Percentiles rank a stretch among this genome's conserved stretches.
These are phyloP conservation scores for Grammothele lineata DNA, from an alignment of 768 basidiomycete genomes.

Conservation along the genomic window DNA sequence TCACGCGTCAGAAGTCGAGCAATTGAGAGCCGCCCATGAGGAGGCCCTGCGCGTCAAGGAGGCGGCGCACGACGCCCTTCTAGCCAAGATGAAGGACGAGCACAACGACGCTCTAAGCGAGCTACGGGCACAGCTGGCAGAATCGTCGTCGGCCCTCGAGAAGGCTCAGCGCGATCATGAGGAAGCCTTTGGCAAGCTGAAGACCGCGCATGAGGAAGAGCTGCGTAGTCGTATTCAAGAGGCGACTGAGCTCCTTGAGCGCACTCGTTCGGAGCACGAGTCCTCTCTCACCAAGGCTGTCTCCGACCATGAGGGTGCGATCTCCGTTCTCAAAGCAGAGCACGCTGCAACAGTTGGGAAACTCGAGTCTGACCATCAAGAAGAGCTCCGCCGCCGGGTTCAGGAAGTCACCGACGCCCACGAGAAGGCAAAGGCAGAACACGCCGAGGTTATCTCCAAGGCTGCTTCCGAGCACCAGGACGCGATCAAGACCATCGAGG, in stretches of 20 bases:
- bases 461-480: slow-evolving; percentile 51
- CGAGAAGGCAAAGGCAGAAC: slow-evolving; percentile 45
- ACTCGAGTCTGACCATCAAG: slow-evolving; percentile 45
- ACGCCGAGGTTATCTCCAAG: slow-evolving; percentile 48
- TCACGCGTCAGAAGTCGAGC: slow-evolving; percentile 45
- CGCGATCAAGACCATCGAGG: slow-evolving; percentile 55
- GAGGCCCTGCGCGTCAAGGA: slow-evolving; percentile 39
- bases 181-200: slow-evolving; percentile 52
- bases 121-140: slow-evolving; percentile 28
- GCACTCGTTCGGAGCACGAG: slow-evolving; percentile 52
- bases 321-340: slow-evolving; percentile 57
- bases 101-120: slow-evolving; percentile 11
- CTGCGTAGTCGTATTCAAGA: slow-evolving; percentile 52
- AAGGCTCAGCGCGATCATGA: slow-evolving; percentile 52
- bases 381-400: slow-evolving; percentile 45
- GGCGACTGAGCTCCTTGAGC: slow-evolving; percentile 46
- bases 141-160: slow-evolving; percentile 26
- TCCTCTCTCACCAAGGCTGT: slow-evolving; percentile 41
- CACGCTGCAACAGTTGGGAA: slow-evolving; percentile 54
- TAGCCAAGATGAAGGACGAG: slow-evolving; percentile 40
- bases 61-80: slow-evolving; percentile 36
- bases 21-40: slow-evolving; percentile 42
- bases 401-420: slow-evolving; percentile 50
- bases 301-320: slow-evolving; percentile 47
- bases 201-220: slow-evolving; percentile 32